These are phyloP conservation scores for Hypoxylon sp. DNA, from an alignment of 2,329 filamentous ascomycete species.

Conservation along the genomic window DNA sequence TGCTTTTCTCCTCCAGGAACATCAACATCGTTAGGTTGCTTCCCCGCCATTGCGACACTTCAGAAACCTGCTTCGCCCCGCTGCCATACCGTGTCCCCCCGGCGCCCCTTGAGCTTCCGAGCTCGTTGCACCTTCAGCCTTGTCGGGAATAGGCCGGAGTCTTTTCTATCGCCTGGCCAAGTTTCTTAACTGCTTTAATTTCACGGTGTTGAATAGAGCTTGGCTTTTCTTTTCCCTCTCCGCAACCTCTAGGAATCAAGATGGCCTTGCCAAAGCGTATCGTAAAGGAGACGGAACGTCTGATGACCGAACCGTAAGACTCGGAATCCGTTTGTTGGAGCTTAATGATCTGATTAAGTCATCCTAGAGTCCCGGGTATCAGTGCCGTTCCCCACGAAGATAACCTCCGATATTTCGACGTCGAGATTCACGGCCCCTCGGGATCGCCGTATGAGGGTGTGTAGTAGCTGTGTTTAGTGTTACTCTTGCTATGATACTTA, in stretches of 20 bases:
- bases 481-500: background rate
- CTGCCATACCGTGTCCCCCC: conserved; percentile 5
- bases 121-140: conserved; percentile 15
- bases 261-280: conserved; percentile 95
- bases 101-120: conserved; percentile 8
- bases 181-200: conserved; percentile 5
- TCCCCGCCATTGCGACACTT: conserved; percentile 19
- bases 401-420: conserved; percentile 98
- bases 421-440: conserved; percentile 92
- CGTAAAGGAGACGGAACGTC: conserved; percentile 97
- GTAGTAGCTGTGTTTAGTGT: conserved; percentile 42
- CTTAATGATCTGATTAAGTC: conserved; percentile 16
- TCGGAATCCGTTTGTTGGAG: conserved; percentile 1
- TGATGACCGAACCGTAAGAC: conserved; percentile 94
- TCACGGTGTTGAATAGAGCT: background rate
- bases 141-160: conserved; percentile 9
- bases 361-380: conserved; percentile 88
- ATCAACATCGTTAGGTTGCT: conserved; percentile 11
- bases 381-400: conserved; percentile 96
- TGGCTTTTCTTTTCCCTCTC: background rate
- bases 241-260: conserved; percentile 31
- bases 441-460: conserved; percentile 95
- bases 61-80: conserved; percentile 2
- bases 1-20: background rate
- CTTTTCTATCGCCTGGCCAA: background rate